phyloP scores from a whole-genome alignment of 2,329 filamentous ascomycete species.

The Penicillium sp. region DNA sequence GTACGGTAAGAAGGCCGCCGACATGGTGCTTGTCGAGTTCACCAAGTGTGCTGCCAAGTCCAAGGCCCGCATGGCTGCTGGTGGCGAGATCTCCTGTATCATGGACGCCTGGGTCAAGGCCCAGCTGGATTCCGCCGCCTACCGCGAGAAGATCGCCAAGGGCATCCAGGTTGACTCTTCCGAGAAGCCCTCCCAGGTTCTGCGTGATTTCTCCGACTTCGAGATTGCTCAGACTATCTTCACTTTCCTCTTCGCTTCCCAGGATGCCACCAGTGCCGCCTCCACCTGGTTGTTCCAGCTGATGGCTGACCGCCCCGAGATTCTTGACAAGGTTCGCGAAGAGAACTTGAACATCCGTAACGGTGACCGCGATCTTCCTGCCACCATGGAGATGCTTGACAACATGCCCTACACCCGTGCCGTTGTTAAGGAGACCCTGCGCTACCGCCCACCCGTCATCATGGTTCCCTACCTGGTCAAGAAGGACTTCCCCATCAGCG shows the following conservation, averaged over 20 bases:
- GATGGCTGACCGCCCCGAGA: conserved; percentile 89
- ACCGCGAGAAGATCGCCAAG: conserved; percentile 74
- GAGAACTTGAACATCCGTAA: conserved; percentile 80
- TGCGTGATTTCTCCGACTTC: conserved; percentile 85
- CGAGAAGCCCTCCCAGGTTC: conserved; percentile 78
- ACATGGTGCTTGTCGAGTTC: conserved; percentile 89
- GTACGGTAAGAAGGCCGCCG: conserved; percentile 94
- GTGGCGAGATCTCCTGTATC: conserved; percentile 85
- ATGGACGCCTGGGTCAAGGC: conserved; percentile 92
- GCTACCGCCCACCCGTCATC: conserved; percentile 92
- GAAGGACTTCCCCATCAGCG: conserved; percentile 90
- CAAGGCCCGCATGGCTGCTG: conserved; percentile 87
- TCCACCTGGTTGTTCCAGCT: conserved; percentile 95
- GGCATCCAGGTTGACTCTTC: conserved; percentile 68
- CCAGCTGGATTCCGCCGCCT: conserved; percentile 82
- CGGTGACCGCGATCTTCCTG: conserved; percentile 68
- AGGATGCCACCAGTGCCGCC: conserved; percentile 94
- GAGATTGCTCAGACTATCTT: conserved; percentile 94
- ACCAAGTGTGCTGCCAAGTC: conserved; percentile 89
- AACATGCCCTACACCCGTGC: conserved; percentile 87
- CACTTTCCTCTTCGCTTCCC: conserved; percentile 95
- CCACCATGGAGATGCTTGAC: conserved; percentile 85
- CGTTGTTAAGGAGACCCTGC: conserved; percentile 85
- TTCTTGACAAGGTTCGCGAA: conserved; percentile 85
- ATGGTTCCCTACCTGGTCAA: conserved; percentile 96